Evolutionary conservation across 192 early-diverging fungal species (phyloP).

Genomic region (Backusella mclennaniae): DNA sequence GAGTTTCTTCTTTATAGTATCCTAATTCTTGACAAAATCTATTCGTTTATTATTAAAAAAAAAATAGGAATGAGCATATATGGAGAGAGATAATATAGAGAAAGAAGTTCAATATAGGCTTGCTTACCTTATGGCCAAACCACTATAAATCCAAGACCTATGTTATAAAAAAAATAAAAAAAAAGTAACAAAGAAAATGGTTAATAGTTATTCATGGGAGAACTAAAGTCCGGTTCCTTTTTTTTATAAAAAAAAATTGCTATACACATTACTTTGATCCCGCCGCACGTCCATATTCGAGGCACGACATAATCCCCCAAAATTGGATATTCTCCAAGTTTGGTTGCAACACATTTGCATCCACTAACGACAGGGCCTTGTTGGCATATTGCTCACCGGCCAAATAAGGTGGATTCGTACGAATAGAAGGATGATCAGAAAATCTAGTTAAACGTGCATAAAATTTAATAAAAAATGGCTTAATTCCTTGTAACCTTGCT

Average conservation of each 20-base stretch:
- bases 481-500: too few relatives aligned
- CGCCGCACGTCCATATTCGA: constrained; percentile 32
- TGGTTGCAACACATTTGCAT: constrained; percentile 38
- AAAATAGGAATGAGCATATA: not conserved
- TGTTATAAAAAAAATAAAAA: not conserved
- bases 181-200: not conserved
- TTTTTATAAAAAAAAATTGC: not conserved
- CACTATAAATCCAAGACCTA: constrained; percentile 51
- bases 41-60: not conserved
- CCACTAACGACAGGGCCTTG: constrained; percentile 37
- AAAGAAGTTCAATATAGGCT: not conserved
- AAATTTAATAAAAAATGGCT: not conserved
- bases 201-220: not conserved
- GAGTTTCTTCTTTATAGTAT: constrained; percentile 44
- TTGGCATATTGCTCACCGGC: constrained; percentile 48
- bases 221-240: not conserved
- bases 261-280: constrained; percentile 16
- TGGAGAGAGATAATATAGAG: not conserved
- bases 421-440: constrained; percentile 42
- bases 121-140: constrained; percentile 44
- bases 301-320: constrained; percentile 30
- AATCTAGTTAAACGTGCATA: constrained; percentile 20
- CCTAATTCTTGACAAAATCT: constrained; percentile 47
- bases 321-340: constrained; percentile 47
- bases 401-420: constrained; percentile 42